Base-by-base conservation (phyloP, 768 basidiomycete species). In the Suillus luteus region DNA sequence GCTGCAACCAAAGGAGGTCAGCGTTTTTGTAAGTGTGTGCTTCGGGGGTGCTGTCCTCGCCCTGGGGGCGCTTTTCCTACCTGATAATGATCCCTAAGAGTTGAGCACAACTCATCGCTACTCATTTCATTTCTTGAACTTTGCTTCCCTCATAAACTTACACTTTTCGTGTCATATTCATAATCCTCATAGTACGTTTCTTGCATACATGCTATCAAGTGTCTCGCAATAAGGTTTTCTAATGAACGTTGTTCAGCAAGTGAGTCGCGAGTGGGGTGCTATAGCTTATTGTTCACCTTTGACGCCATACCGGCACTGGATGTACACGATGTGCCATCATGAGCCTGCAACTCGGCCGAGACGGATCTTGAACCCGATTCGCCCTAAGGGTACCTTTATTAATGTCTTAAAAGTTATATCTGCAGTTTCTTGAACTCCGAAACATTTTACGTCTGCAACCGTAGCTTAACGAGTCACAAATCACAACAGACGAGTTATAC, bases 1-100 rank as follows among this genome's bases (percentile, higher is more conserved):
- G 12, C 68, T 71, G 27, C 79, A 85, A 62, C 77, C 85, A 1
- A 64, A 38, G 5, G 80, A 78, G 59, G 84, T 83, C 8, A 77
- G 82, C 58, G 70, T 84, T 48, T 81, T 83, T 51, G 75, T 80
- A 19, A 79, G 76, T 22, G 61, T 64, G 7, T 81, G 78, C 64
- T 73, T 85, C 65, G 80, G 67, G 1, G 59, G 75, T 41, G 81
- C 78, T 40, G 22, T 79, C 31, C 44, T 78, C 11, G 61, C 63
- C 8, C 65, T 72, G 66, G 57, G 38, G 17, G 6, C 19, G 17
- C 17, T 58, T 58, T 41, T 58, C 1, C 17, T 58, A 11, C 57
- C 57, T 41, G 57, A 58, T 40, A 40, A 40, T 41, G 40, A 58
- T 40, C 38, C 22, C 24, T 41, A 41, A 10, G 9, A 6, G 9